Conservation (phyloP, 2,329 filamentous ascomycete genomes). For the Xylaria sp. region DNA sequence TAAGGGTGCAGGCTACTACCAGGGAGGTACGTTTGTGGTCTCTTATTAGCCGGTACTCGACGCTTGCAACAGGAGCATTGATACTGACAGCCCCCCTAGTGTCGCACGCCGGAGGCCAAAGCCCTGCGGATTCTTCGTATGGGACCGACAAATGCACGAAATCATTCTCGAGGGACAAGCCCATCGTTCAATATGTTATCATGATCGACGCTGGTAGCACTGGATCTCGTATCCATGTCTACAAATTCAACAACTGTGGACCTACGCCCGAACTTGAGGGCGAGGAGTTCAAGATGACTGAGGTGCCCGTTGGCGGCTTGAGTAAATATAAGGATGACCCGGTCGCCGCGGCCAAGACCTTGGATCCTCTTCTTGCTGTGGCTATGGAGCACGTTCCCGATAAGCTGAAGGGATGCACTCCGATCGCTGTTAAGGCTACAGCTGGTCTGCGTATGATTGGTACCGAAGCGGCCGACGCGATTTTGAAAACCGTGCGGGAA, state of each 20-base stretch:
- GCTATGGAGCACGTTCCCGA: slow-evolving; percentile 86
- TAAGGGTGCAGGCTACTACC: slow-evolving; percentile 60
- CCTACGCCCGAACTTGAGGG: slow-evolving; percentile 91
- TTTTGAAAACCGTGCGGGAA: slow-evolving; percentile 81
- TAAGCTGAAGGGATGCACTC: slow-evolving; percentile 87
- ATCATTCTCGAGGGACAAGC: slow-evolving; percentile 85
- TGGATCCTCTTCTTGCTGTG: slow-evolving; percentile 86
- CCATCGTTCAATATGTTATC: slow-evolving; percentile 93
- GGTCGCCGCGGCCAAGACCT: slow-evolving; percentile 83
- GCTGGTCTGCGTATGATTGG: slow-evolving; percentile 91
- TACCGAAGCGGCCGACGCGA: slow-evolving; percentile 77
- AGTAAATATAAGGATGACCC: slow-evolving; percentile 89
- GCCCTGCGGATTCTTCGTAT: slow-evolving; percentile 64
- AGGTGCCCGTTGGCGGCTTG: slow-evolving; percentile 81
- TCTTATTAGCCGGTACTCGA: neutral
- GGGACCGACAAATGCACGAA: slow-evolving; percentile 78
- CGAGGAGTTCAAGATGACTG: slow-evolving; percentile 93
- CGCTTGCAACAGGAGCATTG: neutral
- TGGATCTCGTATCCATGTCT: slow-evolving; percentile 96
- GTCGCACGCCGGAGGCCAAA: slow-evolving; percentile 53
- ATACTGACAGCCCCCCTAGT: slow-evolving; percentile 35
- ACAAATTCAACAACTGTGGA: slow-evolving; percentile 99
- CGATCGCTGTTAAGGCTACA: slow-evolving; percentile 96
- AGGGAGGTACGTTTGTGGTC: slow-evolving; percentile 51
- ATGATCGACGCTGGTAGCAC: slow-evolving; percentile 99